Percentiles rank a stretch among this genome's conserved stretches.
Evolutionary conservation across 345 rosid genomes (phyloP).

Genomic region (Eucalyptus cloeziana): DNA sequence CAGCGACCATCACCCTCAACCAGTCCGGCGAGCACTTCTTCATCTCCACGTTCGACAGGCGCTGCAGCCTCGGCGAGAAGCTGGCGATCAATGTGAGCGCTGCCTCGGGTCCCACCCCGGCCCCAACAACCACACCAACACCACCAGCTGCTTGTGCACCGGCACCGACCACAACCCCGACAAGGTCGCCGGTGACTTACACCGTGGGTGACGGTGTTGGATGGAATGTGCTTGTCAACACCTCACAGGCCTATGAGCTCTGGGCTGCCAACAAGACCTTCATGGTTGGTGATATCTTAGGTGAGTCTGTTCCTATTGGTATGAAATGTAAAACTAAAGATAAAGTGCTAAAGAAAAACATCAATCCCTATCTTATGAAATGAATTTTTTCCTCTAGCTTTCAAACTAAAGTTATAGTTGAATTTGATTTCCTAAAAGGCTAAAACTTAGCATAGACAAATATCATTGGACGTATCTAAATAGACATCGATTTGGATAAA

Average conservation of each 20-base stretch:
- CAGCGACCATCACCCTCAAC: slow-evolving; percentile 18
- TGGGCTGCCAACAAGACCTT: slow-evolving; percentile 6
- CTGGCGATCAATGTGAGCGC: neutral
- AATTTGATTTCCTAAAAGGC: neutral
- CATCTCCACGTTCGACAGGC: slow-evolving; percentile 13
- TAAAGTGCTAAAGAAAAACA: neutral
- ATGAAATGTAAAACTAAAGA: neutral
- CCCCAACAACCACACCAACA: neutral
- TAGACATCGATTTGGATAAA: neutral
- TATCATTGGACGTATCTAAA: neutral
- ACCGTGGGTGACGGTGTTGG: neutral
- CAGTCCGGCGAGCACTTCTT: slow-evolving; percentile 21
- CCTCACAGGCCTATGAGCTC: neutral
- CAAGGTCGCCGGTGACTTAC: neutral
- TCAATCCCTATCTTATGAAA: neutral
- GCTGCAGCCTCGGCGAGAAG: slow-evolving; percentile 18
- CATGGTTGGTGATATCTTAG: slow-evolving; percentile 1
- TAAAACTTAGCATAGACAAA: neutral
- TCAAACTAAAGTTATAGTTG: neutral
- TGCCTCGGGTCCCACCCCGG: neutral
- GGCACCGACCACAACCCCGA: neutral
- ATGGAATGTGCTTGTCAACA: neutral
- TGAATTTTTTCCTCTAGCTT: neutral
- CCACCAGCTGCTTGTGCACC: neutral
- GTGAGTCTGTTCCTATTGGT: neutral